Percentiles rank a stretch among this genome's conserved stretches.
These are phyloP conservation scores for Gardenia jasminoides DNA, from an alignment of 257 asterid species.

Conservation along the genomic window DNA sequence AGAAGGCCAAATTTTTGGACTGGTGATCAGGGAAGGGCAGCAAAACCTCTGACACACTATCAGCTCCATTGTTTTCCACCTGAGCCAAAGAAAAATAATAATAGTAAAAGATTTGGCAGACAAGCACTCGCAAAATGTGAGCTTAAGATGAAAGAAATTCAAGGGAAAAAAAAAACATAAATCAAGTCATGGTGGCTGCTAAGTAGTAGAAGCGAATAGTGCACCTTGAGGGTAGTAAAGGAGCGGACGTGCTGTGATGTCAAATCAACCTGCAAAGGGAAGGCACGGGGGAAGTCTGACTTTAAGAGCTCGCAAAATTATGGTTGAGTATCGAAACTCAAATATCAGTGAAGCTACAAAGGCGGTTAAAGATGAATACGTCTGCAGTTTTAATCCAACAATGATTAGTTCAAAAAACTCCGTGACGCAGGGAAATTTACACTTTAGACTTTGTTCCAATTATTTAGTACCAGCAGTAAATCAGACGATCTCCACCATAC, in stretches of 20 bases:
- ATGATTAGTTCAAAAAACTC: neutral
- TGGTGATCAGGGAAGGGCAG: conserved; percentile 67
- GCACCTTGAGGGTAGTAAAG: conserved; percentile 63
- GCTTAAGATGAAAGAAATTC: neutral
- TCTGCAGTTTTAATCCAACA: neutral
- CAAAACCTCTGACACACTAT: conserved; percentile 55
- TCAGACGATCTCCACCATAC: too few relatives aligned
- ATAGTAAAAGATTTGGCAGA: neutral
- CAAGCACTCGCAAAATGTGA: neutral
- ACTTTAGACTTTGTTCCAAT: too few relatives aligned
- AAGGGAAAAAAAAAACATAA: conserved; percentile 5
- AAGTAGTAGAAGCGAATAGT: neutral
- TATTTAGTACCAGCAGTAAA: neutral
- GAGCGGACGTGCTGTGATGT: conserved; percentile 72
- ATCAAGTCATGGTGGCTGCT: neutral
- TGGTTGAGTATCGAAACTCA: neutral
- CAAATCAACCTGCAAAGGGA: conserved; percentile 76
- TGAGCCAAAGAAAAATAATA: conserved; percentile 21
- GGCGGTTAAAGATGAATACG: too few relatives aligned
- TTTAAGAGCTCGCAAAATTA: neutral
- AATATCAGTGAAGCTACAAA: neutral
- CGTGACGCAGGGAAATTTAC: neutral
- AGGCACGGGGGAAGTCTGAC: neutral
- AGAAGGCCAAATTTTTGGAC: conserved; percentile 62
- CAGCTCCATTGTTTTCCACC: conserved; percentile 71